Evolutionary conservation across 345 rosid species (phyloP), one percentile per base, ranked within the genome.

Genomic region (Citrus hindsii): DNA sequence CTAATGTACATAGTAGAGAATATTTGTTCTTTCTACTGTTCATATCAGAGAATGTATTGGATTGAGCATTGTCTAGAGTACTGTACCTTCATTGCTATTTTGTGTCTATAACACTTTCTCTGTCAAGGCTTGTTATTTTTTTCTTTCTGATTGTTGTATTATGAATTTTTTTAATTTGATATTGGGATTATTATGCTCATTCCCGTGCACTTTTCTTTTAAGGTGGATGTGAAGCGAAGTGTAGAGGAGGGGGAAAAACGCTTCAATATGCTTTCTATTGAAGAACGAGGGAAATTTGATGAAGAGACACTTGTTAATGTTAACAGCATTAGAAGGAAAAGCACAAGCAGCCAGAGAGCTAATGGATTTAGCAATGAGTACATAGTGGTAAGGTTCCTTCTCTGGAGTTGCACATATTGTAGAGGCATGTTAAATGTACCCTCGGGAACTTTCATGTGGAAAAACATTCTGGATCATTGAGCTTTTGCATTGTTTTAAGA

Each of bases 291-390:
- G 0, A 92, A 96, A 83, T 94, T 96, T 71, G 97, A 94, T 28
- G 97, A 96, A 83, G 98, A 94, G 84, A 96, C 98, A 22, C 97
- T 92, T 46, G 98, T 94, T 71, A 96, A 94, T 78, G 97, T 96
- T 66, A 90, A 92, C 85, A 92, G 81, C 84, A 90, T 94, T 28
- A 90, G 84, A 83, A 89, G 85, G 79, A 91, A 88, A 84, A 92
- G 92, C 82, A 82, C 94, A 8, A 65, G 40, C 48, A 87, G 83
- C 75, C 86, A 69, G 70, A 88, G 85, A 88, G 83, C 90, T 67
- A 88, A 79, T 74, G 98, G 92, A 69, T 91, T 90, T 77, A 90
- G 88, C 86, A 94, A 92, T 72, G 97, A 92, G 78, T 94, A 92
- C 81, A 90, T 96, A 74, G 98, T 96, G 98, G 99, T 92, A 89